These are phyloP conservation scores for Alternaria tenuissima DNA, from an alignment of 2,329 filamentous ascomycete species.

Conservation along the genomic window DNA sequence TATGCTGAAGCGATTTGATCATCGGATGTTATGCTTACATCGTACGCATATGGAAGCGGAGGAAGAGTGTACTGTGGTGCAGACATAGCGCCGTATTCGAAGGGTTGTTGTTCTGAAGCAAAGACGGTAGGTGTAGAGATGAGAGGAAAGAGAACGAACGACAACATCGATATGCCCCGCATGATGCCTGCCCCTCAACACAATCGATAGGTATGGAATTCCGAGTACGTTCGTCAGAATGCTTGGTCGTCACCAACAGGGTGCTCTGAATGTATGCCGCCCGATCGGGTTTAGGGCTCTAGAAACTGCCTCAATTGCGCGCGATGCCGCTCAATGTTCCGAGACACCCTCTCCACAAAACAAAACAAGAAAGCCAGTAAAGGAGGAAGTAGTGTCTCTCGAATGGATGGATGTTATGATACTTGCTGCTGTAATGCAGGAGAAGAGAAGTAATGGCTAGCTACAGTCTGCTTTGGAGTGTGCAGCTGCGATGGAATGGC, in stretches of 20 bases:
- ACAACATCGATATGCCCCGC: slow-evolving; percentile 29
- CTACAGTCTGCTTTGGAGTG: background rate
- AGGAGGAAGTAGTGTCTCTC: background rate
- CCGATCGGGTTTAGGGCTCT: slow-evolving; percentile 21
- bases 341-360: background rate
- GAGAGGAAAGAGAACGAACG: slow-evolving; percentile 26
- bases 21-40: slow-evolving; percentile 62
- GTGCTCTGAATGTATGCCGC: slow-evolving; percentile 34
- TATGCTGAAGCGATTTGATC: background rate
- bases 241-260: slow-evolving; percentile 37
- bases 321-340: slow-evolving; percentile 17
- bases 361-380: background rate
- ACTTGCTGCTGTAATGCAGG: background rate
- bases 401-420: background rate
- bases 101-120: slow-evolving; percentile 46
- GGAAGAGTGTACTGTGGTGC: slow-evolving; percentile 66
- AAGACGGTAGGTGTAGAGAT: slow-evolving; percentile 18
- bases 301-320: slow-evolving; percentile 46
- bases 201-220: slow-evolving; percentile 13
- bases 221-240: slow-evolving; percentile 25
- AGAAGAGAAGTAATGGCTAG: background rate
- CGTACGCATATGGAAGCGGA: slow-evolving; percentile 71
- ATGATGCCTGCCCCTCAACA: slow-evolving; percentile 28
- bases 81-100: slow-evolving; percentile 49
- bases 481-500: background rate